These are phyloP conservation scores for Candida adriatica DNA, from an alignment of 805 yeast genomes.

Conservation along the genomic window DNA sequence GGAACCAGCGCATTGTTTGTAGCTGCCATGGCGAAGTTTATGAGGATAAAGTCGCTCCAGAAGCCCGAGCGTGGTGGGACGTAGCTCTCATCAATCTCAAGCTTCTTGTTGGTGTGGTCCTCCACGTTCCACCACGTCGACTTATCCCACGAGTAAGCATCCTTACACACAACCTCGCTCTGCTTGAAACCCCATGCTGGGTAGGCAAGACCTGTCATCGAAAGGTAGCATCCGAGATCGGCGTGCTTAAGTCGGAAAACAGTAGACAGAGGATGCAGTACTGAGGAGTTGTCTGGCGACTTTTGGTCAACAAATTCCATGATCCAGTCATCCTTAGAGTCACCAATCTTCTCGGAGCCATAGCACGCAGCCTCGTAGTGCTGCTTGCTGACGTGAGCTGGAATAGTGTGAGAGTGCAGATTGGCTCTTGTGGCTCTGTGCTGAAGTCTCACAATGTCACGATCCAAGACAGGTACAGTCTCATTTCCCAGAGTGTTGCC, in stretches of 20 bases:
- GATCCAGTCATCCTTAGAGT: conserved; percentile 83
- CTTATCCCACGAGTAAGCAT: conserved; percentile 56
- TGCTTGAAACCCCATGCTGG: conserved; percentile 87
- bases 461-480: conserved; percentile 38
- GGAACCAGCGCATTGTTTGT: conserved; percentile 78
- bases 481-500: conserved; percentile 6
- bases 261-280: conserved; percentile 70
- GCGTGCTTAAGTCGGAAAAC: conserved; percentile 62
- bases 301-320: conserved; percentile 69
- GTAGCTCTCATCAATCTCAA: conserved; percentile 45
- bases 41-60: conserved; percentile 64
- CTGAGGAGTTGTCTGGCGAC: conserved; percentile 27
- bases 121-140: conserved; percentile 89
- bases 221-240: conserved; percentile 64
- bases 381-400: conserved; percentile 63
- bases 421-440: conserved; percentile 70
- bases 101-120: conserved; percentile 50
- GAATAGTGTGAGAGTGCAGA: conserved; percentile 74
- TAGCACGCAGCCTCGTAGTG: conserved; percentile 85
- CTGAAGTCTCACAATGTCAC: conserved; percentile 60
- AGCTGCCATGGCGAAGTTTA: conserved; percentile 83
- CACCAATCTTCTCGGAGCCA: conserved; percentile 67
- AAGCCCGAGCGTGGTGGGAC: conserved; percentile 64
- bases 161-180: conserved; percentile 69
- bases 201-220: conserved; percentile 60